These are phyloP conservation scores for Rubroshorea leprosula DNA, from an alignment of 345 rosid species.

Conservation along the genomic window DNA sequence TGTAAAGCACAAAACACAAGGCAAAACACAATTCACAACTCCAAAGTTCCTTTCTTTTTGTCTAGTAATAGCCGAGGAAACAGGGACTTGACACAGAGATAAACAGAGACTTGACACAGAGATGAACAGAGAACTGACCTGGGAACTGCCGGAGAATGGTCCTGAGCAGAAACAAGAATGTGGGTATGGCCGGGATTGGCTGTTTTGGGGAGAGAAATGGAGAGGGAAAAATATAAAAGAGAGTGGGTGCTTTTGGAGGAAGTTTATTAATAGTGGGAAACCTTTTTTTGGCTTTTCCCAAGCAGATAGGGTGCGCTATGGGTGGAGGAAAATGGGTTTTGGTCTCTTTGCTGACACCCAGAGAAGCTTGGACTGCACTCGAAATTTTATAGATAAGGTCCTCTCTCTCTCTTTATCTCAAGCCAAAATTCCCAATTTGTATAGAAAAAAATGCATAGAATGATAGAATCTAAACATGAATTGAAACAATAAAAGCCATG, in stretches of 20 bases:
- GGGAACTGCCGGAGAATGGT: conserved; percentile 22
- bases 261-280: neutral
- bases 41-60: neutral
- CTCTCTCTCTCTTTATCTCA: neutral
- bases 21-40: neutral
- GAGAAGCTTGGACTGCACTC: conserved; percentile 28
- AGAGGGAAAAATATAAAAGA: conserved; percentile 3
- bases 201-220: conserved; percentile 11
- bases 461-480: no score
- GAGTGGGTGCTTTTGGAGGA: conserved; percentile 2
- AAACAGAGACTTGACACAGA: neutral
- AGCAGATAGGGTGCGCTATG: conserved; percentile 66
- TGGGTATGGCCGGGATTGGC: conserved; percentile 11
- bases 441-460: no score
- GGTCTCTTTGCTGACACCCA: conserved; percentile 33
- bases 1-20: conserved; percentile 2
- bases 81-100: neutral
- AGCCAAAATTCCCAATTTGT: conserved; percentile 5
- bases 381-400: conserved; percentile 27
- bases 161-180: conserved; percentile 17
- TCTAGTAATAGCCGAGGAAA: neutral
- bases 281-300: conserved; percentile 45
- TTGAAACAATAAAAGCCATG: no score
- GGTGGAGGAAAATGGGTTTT: conserved; percentile 51
- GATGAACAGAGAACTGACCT: conserved; percentile 27